Base-by-base conservation (phyloP, 2,329 filamentous ascomycete species). In the Tolypocladium pustulatum region DNA sequence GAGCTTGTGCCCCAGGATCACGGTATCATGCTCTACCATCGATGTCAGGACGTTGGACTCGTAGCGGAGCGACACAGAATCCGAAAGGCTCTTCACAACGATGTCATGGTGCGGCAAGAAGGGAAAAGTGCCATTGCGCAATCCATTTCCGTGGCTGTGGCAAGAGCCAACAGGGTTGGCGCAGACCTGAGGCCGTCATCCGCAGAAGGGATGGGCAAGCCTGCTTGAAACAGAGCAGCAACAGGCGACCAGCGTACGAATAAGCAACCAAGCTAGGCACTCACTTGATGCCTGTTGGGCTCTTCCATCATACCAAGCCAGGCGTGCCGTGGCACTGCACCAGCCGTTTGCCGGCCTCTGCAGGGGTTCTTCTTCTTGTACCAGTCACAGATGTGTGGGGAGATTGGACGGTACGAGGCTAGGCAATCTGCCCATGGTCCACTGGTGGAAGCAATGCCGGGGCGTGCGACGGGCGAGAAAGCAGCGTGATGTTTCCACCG, bases 1-100 rank as follows among this genome's bases (percentile, higher is more conserved):
- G 83, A 86, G 66, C 67, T 86, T 22, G 83, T 86, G 0, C 83
- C 82, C 0, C 69, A 72, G 30, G 72, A 76, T 52, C 81, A 85
- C 58, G 78, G 75, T 15, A 68, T 74, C 38, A 66, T 71, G 55
- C 70, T 85, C 8, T 70, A 76, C 57, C 69, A 74, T 59, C 73
- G 76, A 57, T 85, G 81, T 63, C 60, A 69, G 58, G 74, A 79
- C 25, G 67, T 83, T 27, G 74, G 75, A 0, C 59, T 86, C 22
- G 68, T 69, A 15, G 77, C 79, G 22, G 72, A 76, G 62, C 77
- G 72, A 62, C 72, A 70, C 56, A 72, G 71, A 34, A 73, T 84
- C 38, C 68, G 67, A 8, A 72, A 74, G 51, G 82, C 82, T 41
- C 79, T 81, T 64, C 83, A 86, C 67, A 85, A 81, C 60, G 81